Evolutionary conservation across 2,329 filamentous ascomycete species (phyloP).

Genomic region (Sclerotinia subarctica): DNA sequence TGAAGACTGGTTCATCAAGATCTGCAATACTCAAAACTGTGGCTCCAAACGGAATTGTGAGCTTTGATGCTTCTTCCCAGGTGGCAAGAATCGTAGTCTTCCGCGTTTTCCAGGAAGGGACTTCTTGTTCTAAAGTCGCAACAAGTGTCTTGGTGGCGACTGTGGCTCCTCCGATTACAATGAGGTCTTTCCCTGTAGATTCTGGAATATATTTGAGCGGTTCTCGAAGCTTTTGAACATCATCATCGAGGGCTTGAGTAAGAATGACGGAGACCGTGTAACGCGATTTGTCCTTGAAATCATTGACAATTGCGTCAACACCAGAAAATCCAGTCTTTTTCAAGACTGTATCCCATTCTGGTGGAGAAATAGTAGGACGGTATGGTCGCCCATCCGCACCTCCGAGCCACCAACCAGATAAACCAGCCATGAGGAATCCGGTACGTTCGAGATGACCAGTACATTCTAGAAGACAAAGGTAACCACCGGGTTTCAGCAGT

Average conservation of each 20-base stretch:
- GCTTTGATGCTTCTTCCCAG: slow-evolving; percentile 4
- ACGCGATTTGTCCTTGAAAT: slow-evolving; percentile 5
- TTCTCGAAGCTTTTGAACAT: slow-evolving; percentile 17
- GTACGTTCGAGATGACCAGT: slow-evolving; percentile 5
- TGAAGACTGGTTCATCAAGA: slow-evolving; percentile 35
- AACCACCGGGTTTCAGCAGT: slow-evolving; percentile 29
- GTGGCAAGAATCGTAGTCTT: slow-evolving; percentile 12
- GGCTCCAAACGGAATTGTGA: slow-evolving; percentile 9
- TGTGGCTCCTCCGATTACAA: slow-evolving; percentile 7
- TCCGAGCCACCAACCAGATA: slow-evolving; percentile 16
- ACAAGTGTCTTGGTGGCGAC: neutral
- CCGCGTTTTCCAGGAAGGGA: neutral
- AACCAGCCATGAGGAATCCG: slow-evolving; percentile 10
- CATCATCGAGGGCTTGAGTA: slow-evolving; percentile 23
- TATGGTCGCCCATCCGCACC: slow-evolving; percentile 33
- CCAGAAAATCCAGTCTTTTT: slow-evolving; percentile 20
- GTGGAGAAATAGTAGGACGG: slow-evolving; percentile 24
- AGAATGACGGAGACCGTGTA: slow-evolving; percentile 12
- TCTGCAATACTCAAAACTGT: slow-evolving; percentile 32
- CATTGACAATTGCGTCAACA: slow-evolving; percentile 17
- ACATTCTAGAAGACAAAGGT: slow-evolving; percentile 23
- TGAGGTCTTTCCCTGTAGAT: slow-evolving; percentile 1
- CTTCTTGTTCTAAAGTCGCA: neutral
- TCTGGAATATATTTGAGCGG: neutral
- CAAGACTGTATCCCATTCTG: slow-evolving; percentile 21